Conservation (phyloP, 2,329 filamentous ascomycete genomes). For the Emergomyces africanus region DNA sequence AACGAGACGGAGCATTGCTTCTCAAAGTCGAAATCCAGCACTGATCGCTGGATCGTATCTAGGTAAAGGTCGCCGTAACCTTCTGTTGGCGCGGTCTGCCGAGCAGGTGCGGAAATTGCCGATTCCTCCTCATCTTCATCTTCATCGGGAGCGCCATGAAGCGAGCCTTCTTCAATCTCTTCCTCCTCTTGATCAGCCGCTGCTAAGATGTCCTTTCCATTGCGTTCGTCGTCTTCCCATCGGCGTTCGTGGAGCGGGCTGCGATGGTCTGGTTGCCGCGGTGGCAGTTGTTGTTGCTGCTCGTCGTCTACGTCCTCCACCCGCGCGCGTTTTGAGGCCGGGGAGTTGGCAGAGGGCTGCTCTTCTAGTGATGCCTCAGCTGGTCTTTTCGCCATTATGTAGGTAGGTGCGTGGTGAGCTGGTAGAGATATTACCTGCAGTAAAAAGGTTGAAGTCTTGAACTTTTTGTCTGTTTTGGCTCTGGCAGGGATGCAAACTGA, state of each 20-base stretch:
- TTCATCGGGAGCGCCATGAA: conserved; percentile 14
- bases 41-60: conserved; percentile 85
- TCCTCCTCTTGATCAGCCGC: conserved; percentile 59
- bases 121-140: conserved; percentile 25
- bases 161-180: conserved; percentile 22
- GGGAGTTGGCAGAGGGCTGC: conserved; percentile 23
- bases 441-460: neutral
- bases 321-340: conserved; percentile 33
- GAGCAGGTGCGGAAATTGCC: conserved; percentile 30
- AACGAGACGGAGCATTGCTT: conserved; percentile 94
- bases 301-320: conserved; percentile 23
- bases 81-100: conserved; percentile 66
- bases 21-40: conserved; percentile 97
- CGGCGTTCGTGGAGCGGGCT: conserved; percentile 9
- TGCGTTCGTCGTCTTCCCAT: conserved; percentile 24
- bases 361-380: conserved; percentile 33
- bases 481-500: conserved; percentile 11
- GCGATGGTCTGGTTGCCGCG: neutral
- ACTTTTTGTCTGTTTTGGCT: neutral
- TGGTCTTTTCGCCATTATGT: conserved; percentile 35
- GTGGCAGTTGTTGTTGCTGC: neutral
- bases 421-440: neutral
- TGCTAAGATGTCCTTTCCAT: conserved; percentile 34
- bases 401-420: neutral
- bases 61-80: conserved; percentile 95